These are phyloP conservation scores for Phytophthora europaea DNA, from an alignment of 352 stramenopile species.

Conservation along the genomic window DNA sequence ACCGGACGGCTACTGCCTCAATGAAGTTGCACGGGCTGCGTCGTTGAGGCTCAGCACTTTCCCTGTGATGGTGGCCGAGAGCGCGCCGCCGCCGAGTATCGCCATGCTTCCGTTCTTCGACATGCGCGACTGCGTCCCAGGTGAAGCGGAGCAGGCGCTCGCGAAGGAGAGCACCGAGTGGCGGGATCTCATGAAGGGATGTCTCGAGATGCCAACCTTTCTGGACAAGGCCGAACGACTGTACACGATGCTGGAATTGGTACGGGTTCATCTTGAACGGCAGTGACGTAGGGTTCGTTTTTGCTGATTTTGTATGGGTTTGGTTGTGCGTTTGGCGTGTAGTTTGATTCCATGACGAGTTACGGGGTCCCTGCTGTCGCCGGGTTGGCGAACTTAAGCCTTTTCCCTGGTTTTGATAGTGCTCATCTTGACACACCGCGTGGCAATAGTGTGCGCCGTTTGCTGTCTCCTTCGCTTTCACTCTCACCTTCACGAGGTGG, in stretches of 20 bases:
- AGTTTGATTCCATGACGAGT: slow-evolving; percentile 77
- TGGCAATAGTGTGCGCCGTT: slow-evolving; percentile 47
- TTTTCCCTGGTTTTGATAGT: slow-evolving; percentile 56
- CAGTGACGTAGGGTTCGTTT: not conserved
- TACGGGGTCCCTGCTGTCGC: slow-evolving; percentile 73
- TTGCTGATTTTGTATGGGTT: not conserved
- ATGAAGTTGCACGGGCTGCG: slow-evolving; percentile 77
- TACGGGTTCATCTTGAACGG: slow-evolving; percentile 18
- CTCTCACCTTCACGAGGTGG: slow-evolving; percentile 19
- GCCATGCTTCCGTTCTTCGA: slow-evolving; percentile 83
- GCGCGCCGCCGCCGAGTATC: slow-evolving; percentile 72
- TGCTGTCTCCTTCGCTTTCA: slow-evolving; percentile 48
- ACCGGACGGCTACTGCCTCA: slow-evolving; percentile 83
- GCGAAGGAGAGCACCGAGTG: slow-evolving; percentile 51
- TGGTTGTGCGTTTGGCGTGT: not conserved
- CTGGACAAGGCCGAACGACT: slow-evolving; percentile 61
- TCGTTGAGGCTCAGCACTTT: slow-evolving; percentile 76
- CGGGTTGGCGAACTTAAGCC: slow-evolving; percentile 62
- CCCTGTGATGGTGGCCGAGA: slow-evolving; percentile 73
- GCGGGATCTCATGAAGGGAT: slow-evolving; percentile 47
- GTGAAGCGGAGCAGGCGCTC: slow-evolving; percentile 28
- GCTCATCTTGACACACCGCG: slow-evolving; percentile 46
- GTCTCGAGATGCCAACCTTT: slow-evolving; percentile 51
- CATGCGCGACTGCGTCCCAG: slow-evolving; percentile 73
- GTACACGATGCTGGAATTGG: slow-evolving; percentile 72